A percentile compares a stretch with the other conserved stretches of the same genome.
These are phyloP conservation scores for Fomitiporia mediterranea DNA, from an alignment of 1,284 basidiomycete genomes.

Conservation along the genomic window DNA sequence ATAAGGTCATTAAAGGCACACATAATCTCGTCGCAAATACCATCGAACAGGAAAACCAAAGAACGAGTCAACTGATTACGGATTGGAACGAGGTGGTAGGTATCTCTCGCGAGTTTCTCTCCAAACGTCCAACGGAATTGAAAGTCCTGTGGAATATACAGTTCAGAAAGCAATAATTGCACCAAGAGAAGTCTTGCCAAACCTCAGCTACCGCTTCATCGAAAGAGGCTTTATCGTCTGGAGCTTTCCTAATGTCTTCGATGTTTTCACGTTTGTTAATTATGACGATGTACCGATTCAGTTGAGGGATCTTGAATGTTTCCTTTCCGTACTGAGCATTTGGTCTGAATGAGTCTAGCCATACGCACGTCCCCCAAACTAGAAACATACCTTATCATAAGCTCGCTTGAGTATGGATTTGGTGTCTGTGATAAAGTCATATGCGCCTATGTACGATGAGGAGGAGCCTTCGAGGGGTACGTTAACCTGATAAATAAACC, in stretches of 20 bases:
- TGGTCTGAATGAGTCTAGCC: not conserved
- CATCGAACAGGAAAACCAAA: conserved; percentile 23
- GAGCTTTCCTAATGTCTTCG: conserved; percentile 32
- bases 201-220: conserved; percentile 27
- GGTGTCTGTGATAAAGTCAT: conserved; percentile 7
- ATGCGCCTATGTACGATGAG: conserved; percentile 12
- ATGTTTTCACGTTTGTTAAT: conserved; percentile 25
- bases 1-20: conserved; percentile 25
- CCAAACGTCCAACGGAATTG: conserved; percentile 19
- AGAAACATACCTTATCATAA: conserved; percentile 4
- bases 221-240: conserved; percentile 30
- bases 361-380: too few relatives aligned
- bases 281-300: conserved; percentile 28
- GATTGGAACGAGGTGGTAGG: conserved; percentile 25
- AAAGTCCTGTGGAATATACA: too few relatives aligned
- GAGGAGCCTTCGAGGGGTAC: conserved; percentile 7
- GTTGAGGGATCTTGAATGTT: conserved; percentile 28
- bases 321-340: conserved; percentile 20
- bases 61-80: conserved; percentile 26
- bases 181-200: not conserved
- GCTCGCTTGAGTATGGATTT: conserved; percentile 7
- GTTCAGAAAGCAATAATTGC: not conserved
- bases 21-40: conserved; percentile 27
- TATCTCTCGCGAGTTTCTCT: conserved; percentile 18
- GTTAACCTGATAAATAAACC: not conserved